Evolutionary conservation across 2,329 filamentous ascomycete genomes (phyloP).

Genomic region (Ascochyta viciae-villosae): DNA sequence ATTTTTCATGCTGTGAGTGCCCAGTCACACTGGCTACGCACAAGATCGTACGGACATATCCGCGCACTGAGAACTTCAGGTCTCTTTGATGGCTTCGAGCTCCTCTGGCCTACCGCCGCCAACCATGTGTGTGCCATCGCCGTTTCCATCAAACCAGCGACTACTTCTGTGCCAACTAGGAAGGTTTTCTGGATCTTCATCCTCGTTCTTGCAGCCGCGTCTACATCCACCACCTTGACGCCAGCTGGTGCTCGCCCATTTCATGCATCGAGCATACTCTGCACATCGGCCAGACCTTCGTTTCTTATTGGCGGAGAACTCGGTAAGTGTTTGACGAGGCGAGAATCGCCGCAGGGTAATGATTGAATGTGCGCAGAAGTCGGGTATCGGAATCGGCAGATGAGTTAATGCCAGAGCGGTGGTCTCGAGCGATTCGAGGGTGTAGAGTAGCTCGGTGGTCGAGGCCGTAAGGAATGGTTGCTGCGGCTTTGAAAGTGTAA

Average conservation of each 20-base stretch:
- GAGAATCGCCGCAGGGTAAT: constrained; percentile 41
- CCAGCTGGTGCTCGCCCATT: constrained; percentile 43
- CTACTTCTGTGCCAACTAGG: constrained; percentile 46
- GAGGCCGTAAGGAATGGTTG: constrained; percentile 32
- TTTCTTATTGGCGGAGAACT: constrained; percentile 33
- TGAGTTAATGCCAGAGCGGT: constrained; percentile 38
- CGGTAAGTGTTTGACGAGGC: constrained; percentile 32
- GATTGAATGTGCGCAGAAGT: constrained; percentile 42
- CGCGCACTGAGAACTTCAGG: neutral
- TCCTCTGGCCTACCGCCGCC: constrained; percentile 31
- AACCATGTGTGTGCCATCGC: constrained; percentile 40
- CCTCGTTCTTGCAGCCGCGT: constrained; percentile 42
- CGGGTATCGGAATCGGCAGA: constrained; percentile 32
- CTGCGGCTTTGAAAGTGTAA: constrained; percentile 11
- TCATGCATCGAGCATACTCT: constrained; percentile 45
- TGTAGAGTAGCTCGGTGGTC: constrained; percentile 34
- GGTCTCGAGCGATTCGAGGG: constrained; percentile 44
- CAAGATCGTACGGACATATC: neutral
- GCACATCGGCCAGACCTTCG: constrained; percentile 30
- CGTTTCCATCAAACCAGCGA: constrained; percentile 40
- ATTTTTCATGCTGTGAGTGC: neutral
- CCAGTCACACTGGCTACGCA: neutral
- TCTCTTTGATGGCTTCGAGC: constrained; percentile 18
- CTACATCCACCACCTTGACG: constrained; percentile 41
- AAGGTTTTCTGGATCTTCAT: constrained; percentile 41